phyloP scores from a whole-genome alignment of 73 alveolate species.

The Paramecium primaurelia region DNA sequence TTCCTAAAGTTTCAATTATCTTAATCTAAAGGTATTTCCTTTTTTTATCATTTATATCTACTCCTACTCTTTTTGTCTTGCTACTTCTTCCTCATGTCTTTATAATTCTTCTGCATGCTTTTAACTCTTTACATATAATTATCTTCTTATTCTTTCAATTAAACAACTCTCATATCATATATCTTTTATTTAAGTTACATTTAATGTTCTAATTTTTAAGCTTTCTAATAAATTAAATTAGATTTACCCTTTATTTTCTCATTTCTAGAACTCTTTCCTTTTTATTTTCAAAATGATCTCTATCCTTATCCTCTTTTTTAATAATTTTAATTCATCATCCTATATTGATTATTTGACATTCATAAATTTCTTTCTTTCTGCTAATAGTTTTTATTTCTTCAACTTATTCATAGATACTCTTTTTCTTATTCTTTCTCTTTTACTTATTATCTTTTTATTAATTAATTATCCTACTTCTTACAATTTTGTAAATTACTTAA shows the following conservation, averaged over 20 bases:
- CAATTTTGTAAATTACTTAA: background rate
- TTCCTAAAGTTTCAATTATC: background rate
- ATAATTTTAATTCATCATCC: background rate
- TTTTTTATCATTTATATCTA: background rate
- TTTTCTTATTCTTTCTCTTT: background rate
- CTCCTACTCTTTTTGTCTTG: background rate
- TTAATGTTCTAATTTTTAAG: background rate
- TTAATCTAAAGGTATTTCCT: background rate
- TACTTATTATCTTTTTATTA: too few species aligned
- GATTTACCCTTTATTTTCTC: conserved; percentile 43
- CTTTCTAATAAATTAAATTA: background rate
- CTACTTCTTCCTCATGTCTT: conserved; percentile 9
- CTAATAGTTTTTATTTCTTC: background rate
- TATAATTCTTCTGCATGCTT: background rate
- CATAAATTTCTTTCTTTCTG: background rate
- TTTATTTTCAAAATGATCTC: background rate
- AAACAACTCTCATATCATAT: background rate
- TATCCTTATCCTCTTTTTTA: background rate
- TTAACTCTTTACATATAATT: background rate
- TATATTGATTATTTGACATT: background rate
- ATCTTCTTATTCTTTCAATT: conserved; percentile 22
- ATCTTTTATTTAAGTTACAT: background rate
- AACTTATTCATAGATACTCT: background rate
- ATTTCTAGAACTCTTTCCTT: background rate
- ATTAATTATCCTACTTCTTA: too few species aligned